Evolutionary conservation across 192 early-diverging fungal genomes (phyloP), one percentile per base, ranked within the genome.

Genomic region (Pilobolus umbonatus): DNA sequence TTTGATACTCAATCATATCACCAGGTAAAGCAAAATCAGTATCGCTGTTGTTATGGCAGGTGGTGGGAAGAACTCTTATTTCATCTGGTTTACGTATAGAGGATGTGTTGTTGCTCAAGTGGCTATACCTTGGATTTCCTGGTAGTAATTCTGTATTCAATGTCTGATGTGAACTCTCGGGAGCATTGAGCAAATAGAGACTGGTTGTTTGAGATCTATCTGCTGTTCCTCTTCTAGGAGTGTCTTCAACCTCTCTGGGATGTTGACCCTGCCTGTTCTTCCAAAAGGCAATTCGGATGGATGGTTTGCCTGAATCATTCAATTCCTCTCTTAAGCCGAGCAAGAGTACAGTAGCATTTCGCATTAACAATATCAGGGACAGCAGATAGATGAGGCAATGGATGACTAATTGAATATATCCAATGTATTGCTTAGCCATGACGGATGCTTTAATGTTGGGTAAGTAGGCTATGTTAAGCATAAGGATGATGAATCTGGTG

Each of bases 311-410:
- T 11, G 31, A n/a, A 2, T 59, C 45, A 28, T 47, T 29, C 14
- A 59, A 10, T 32, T 69, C 67, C 9, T 69, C 53, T 15, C 29
- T 34, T 15, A 8, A 69, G 35, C 5, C 61, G n/a, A n/a, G n/a
- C n/a, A n/a, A n/a, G n/a, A n/a, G n/a, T n/a, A n/a, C 67, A 29
- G 34, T 58, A 0, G 46, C 42, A 31, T 69, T 69, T 17, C 63
- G 62, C n/a, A 63, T 31, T 3, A 55, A 48, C 9, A 69, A 45
- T 4, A 71, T 55, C 65, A 78, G 68, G 44, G 73, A 62, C 21
- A 75, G 54, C 24, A 78, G 53, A 21, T 73, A 71, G 5, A 55
- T 68, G 5, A 67, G 44, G n/a, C 69, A 59, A 22, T 78, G 76
- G 21, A 78, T 34, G 14, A 63, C 60, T 38, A 78, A 55, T 40